phyloP scores from a whole-genome alignment of 176 grass and related monocot species.

The Oryza coarctata region DNA sequence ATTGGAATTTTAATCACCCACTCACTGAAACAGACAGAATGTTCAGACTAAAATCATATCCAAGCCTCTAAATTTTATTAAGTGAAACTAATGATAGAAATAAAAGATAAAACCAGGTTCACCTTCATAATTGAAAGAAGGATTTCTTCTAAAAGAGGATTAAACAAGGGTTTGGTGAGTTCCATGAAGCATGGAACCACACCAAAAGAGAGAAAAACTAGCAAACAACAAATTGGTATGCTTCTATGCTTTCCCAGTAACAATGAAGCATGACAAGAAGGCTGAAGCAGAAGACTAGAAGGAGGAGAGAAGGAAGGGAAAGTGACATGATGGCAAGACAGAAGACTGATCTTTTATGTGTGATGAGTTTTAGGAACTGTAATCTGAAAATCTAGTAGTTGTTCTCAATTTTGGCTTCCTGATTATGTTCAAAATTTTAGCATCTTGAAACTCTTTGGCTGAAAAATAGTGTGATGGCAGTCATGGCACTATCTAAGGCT shows the following conservation, averaged over 20 bases:
- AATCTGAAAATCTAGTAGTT: too few relatives aligned
- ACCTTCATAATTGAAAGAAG: not conserved
- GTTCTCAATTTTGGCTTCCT: too few relatives aligned
- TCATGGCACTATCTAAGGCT: too few relatives aligned
- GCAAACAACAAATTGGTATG: conserved; percentile 11
- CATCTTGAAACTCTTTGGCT: too few relatives aligned
- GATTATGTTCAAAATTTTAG: too few relatives aligned
- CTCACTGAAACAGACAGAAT: conserved; percentile 49
- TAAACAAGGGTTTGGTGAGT: not conserved
- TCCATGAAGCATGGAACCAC: not conserved
- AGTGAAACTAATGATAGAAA: not conserved
- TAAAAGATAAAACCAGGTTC: conserved; percentile 9
- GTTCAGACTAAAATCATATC: not conserved
- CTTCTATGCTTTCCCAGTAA: not conserved
- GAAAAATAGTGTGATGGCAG: too few relatives aligned
- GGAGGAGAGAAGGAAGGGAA: too few relatives aligned
- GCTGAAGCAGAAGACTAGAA: too few relatives aligned
- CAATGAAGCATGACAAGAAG: too few relatives aligned
- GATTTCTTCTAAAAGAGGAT: not conserved
- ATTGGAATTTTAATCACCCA: conserved; percentile 92
- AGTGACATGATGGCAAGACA: too few relatives aligned
- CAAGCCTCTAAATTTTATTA: conserved; percentile 21
- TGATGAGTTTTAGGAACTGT: too few relatives aligned
- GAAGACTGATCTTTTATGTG: too few relatives aligned
- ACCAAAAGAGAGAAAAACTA: not conserved